Evolutionary conservation across 1,284 basidiomycete genomes (phyloP).

Genomic region (Heterobasidion parviporum): DNA sequence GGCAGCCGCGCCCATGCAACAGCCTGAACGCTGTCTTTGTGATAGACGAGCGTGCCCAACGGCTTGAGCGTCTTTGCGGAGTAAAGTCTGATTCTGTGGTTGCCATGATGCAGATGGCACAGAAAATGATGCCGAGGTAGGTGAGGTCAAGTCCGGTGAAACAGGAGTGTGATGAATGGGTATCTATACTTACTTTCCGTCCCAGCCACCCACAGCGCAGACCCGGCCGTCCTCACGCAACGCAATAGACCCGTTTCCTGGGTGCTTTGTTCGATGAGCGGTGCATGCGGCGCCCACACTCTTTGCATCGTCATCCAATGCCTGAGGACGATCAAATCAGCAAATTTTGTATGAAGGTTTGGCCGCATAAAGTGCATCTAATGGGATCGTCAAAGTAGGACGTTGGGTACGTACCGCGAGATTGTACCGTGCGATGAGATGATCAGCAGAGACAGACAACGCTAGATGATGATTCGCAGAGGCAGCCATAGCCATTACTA

Average conservation of each 20-base stretch:
- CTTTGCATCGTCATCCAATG: conserved; percentile 6
- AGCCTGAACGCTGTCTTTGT: conserved; percentile 66
- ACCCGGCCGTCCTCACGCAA: conserved; percentile 72
- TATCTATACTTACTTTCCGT: conserved; percentile 60
- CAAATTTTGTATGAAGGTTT: too few species aligned
- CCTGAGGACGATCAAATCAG: neutral
- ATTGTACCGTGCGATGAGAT: conserved; percentile 66
- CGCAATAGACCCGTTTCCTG: conserved; percentile 67
- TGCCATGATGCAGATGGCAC: neutral
- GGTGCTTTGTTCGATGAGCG: conserved; percentile 59
- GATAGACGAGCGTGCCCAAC: conserved; percentile 73
- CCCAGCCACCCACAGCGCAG: conserved; percentile 84
- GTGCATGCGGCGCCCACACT: conserved; percentile 15
- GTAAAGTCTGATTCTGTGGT: conserved; percentile 63
- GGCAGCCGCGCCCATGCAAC: conserved; percentile 49
- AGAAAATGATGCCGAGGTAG: too few species aligned
- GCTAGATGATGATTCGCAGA: conserved; percentile 53
- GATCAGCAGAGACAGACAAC: conserved; percentile 78
- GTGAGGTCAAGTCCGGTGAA: conserved; percentile 63
- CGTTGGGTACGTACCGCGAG: conserved; percentile 36
- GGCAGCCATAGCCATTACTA: conserved; percentile 83
- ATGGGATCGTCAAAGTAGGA: neutral
- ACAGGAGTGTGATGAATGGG: neutral
- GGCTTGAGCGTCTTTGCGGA: conserved; percentile 70
- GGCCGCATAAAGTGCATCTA: too few species aligned